Evolutionary conservation across 106 monocot species (phyloP).

Genomic region (Apostasia shenzhenica): DNA sequence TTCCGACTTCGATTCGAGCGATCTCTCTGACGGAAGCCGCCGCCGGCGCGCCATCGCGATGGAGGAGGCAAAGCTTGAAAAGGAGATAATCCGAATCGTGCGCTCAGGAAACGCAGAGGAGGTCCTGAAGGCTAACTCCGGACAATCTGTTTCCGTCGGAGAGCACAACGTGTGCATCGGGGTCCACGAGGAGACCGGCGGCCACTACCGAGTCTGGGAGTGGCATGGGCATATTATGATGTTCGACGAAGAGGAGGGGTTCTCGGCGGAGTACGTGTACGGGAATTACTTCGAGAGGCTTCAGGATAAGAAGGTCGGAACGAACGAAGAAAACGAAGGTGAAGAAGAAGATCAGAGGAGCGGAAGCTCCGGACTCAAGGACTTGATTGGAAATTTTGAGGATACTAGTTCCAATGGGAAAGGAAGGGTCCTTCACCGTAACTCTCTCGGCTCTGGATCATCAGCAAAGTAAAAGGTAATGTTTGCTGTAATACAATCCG

Average conservation of each 20-base stretch:
- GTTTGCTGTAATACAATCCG: no score
- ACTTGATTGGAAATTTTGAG: conserved; percentile 54
- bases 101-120: conserved; percentile 50
- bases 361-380: conserved; percentile 54
- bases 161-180: conserved; percentile 88
- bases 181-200: conserved; percentile 55
- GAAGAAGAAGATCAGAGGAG: conserved; percentile 26
- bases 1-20: conserved; percentile 9
- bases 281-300: conserved; percentile 90
- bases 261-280: conserved; percentile 83
- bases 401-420: conserved; percentile 11
- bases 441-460: conserved; percentile 10
- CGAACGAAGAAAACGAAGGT: conserved; percentile 19
- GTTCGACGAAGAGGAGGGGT: conserved; percentile 84
- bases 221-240: conserved; percentile 99
- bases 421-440: conserved; percentile 45
- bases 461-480: background rate
- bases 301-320: conserved; percentile 19
- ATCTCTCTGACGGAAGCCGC: conserved; percentile 10
- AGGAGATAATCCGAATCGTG: conserved; percentile 73
- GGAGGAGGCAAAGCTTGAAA: conserved; percentile 89
- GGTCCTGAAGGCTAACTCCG: conserved; percentile 76
- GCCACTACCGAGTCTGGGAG: conserved; percentile 86
- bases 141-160: conserved; percentile 79
- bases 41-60: conserved; percentile 32